Conservation (phyloP, 2,329 filamentous ascomycete species). For the Seiridium unicorne region DNA sequence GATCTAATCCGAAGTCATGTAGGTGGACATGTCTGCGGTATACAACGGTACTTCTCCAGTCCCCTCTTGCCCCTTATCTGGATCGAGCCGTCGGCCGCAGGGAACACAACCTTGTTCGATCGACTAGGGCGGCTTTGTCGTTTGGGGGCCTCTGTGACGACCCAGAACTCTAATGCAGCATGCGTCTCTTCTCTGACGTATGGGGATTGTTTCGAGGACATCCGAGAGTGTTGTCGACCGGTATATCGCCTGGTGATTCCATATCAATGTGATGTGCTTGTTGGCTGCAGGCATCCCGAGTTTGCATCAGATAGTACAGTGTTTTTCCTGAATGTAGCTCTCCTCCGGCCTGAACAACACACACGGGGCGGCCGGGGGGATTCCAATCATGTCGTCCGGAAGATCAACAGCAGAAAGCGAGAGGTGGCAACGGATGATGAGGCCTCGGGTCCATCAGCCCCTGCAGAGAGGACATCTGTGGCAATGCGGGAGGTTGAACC, state of each 20-base stretch:
- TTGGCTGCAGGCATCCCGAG: conserved; percentile 25
- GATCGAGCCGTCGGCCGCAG: conserved; percentile 20
- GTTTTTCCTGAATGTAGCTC: conserved; percentile 26
- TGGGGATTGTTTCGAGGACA: conserved; percentile 11
- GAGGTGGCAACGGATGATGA: background rate
- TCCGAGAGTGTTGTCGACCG: conserved; percentile 17
- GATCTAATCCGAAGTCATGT: background rate
- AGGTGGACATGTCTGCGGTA: conserved; percentile 20
- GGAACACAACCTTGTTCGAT: conserved; percentile 14
- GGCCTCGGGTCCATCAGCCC: background rate
- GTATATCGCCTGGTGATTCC: conserved; percentile 20
- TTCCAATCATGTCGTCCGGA: conserved; percentile 18
- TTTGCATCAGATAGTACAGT: conserved; percentile 19
- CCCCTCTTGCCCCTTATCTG: conserved; percentile 18
- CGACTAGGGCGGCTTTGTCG: conserved; percentile 14
- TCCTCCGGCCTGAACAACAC: conserved; percentile 22
- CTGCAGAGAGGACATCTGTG: conserved; percentile 10
- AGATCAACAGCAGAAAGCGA: background rate
- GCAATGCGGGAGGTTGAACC: conserved; percentile 1
- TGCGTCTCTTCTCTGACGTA: conserved; percentile 19
- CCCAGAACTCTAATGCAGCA: conserved; percentile 14
- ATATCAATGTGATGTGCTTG: conserved; percentile 23
- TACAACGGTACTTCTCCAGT: conserved; percentile 13
- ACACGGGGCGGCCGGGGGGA: conserved; percentile 13
- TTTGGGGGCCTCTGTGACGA: conserved; percentile 17